Conservation (phyloP, 1,284 basidiomycete genomes). For the Sanghuangporus sanghuang region DNA sequence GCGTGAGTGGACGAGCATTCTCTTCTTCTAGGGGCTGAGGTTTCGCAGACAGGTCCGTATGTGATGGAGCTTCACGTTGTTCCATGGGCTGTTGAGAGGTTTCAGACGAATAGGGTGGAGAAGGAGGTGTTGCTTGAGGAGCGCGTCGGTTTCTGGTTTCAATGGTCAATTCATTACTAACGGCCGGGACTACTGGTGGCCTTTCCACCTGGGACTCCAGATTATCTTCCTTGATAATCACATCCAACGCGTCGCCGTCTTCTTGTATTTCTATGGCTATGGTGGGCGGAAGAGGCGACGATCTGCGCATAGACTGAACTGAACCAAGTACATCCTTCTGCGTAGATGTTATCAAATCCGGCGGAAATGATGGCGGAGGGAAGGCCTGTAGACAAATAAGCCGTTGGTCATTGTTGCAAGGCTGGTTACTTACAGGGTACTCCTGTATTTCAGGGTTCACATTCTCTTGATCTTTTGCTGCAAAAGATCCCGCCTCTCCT, state of each 20-base stretch:
- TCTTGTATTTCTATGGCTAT: slow-evolving; percentile 33
- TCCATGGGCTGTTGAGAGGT: not conserved
- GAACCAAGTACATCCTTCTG: slow-evolving; percentile 21
- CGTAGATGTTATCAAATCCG: slow-evolving; percentile 34
- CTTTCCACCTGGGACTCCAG: not conserved
- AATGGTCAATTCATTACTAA: not conserved
- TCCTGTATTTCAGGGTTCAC: not conserved
- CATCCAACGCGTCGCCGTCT: not conserved
- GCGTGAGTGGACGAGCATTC: slow-evolving; percentile 10
- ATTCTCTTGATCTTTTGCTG: not conserved
- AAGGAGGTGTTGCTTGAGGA: slow-evolving; percentile 6
- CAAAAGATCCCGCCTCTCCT: not conserved
- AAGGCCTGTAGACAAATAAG: slow-evolving; percentile 19
- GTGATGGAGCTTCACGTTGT: not conserved
- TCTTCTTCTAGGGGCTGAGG: not conserved
- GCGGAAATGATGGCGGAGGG: slow-evolving; percentile 35
- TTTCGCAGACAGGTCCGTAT: not conserved
- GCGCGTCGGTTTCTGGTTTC: not conserved
- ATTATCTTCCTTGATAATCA: not conserved
- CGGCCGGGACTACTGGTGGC: not conserved
- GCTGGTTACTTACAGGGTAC: not conserved
- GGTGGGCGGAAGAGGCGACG: slow-evolving; percentile 33
- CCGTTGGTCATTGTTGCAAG: not conserved
- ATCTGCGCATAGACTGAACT: slow-evolving; percentile 16
- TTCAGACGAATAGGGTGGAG: slow-evolving; percentile 8